These are phyloP conservation scores for Septoria linicola DNA, from an alignment of 2,329 filamentous ascomycete species.

Conservation along the genomic window DNA sequence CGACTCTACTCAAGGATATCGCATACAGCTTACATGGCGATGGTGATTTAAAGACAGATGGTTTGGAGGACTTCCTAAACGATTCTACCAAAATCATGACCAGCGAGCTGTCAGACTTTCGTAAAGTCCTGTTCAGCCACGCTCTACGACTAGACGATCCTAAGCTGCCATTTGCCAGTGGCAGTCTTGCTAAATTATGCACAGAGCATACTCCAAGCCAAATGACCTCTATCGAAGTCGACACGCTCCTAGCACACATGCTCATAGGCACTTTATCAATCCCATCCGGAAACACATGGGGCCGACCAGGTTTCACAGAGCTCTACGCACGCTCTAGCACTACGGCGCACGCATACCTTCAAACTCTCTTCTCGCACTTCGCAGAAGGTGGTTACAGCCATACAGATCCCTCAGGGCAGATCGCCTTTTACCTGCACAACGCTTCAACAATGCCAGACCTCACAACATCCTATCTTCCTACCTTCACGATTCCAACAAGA, in stretches of 20 bases:
- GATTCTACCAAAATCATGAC: neutral
- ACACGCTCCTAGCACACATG: conserved; percentile 10
- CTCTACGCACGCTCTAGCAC: neutral
- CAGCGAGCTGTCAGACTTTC: neutral
- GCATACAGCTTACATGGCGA: conserved; percentile 19
- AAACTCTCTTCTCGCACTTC: conserved; percentile 16
- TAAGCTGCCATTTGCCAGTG: neutral
- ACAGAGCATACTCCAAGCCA: neutral
- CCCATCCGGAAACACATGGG: conserved; percentile 15
- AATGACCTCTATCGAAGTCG: neutral
- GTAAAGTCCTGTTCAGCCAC: neutral
- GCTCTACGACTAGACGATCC: neutral
- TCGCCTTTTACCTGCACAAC: neutral
- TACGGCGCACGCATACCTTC: conserved; percentile 13
- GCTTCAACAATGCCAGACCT: conserved; percentile 2
- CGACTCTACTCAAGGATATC: conserved; percentile 12
- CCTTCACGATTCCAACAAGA: conserved; percentile 1
- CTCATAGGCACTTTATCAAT: conserved; percentile 17
- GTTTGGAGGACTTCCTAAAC: conserved; percentile 1
- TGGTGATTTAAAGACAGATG: neutral
- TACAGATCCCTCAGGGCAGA: neutral
- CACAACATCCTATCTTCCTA: neutral
- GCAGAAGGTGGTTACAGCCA: conserved; percentile 10
- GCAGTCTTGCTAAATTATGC: conserved; percentile 6
- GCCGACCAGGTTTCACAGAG: conserved; percentile 14